A percentile compares a stretch with the other conserved stretches of the same genome.
phyloP scores from a whole-genome alignment of 2,329 filamentous ascomycete species.

The Chaetomiaceae sp. region DNA sequence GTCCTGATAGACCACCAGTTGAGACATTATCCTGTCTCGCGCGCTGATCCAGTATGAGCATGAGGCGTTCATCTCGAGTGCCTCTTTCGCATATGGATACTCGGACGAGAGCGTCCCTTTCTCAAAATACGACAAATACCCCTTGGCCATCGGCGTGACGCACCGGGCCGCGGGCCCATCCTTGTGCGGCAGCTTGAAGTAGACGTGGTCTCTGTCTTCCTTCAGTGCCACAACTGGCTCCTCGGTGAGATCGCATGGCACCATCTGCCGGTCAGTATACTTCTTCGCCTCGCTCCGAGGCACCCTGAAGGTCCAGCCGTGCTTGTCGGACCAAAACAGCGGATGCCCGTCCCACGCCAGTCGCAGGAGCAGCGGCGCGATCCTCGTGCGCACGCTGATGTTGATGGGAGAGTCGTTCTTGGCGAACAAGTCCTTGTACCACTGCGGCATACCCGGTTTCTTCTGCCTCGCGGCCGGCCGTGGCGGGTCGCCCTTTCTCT shows the following conservation, averaged over 20 bases:
- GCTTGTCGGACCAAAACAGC: slow-evolving; percentile 85
- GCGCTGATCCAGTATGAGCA: slow-evolving; percentile 99
- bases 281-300: slow-evolving; percentile 55
- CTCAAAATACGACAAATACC: slow-evolving; percentile 87
- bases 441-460: slow-evolving; percentile 87
- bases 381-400: slow-evolving; percentile 79
- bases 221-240: slow-evolving; percentile 64
- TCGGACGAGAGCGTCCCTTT: slow-evolving; percentile 82
- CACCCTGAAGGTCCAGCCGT: slow-evolving; percentile 90
- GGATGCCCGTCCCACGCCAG: slow-evolving; percentile 87
- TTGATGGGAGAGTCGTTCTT: slow-evolving; percentile 65
- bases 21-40: slow-evolving; percentile 85
- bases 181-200: slow-evolving; percentile 95
- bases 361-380: slow-evolving; percentile 78
- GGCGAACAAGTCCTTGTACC: slow-evolving; percentile 88
- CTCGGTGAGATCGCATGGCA: slow-evolving; percentile 69
- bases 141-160: slow-evolving; percentile 82
- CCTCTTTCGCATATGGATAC: slow-evolving; percentile 86
- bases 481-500: slow-evolving; percentile 77
- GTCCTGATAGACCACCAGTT: slow-evolving; percentile 85
- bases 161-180: slow-evolving; percentile 85
- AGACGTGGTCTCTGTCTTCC: slow-evolving; percentile 62
- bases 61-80: slow-evolving; percentile 95
- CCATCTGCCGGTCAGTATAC: slow-evolving; percentile 68
- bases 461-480: slow-evolving; percentile 80